Base-by-base conservation (phyloP, 2,329 filamentous ascomycete genomes). In the Tolypocladium endophyticum region DNA sequence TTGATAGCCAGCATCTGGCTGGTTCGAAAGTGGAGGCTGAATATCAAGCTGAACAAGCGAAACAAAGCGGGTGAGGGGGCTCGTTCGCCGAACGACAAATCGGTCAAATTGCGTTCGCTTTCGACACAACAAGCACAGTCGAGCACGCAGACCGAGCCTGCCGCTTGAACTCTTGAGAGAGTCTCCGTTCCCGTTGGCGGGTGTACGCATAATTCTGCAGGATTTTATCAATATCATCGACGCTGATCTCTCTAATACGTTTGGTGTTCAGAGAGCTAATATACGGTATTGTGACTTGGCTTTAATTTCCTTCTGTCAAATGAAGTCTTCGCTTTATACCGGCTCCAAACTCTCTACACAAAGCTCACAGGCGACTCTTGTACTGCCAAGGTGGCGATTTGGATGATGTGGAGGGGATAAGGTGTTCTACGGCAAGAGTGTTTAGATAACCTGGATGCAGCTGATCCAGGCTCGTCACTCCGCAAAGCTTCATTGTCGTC, bases 401-500 rank as follows among this genome's bases (percentile, higher is more conserved):
- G 16, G 25, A 16, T 30, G 38, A 9, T 20, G 6, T 33, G 0
- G 55, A 66, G 2, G 78, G 77, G 20, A 80, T 71, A 52, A 79
- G 64, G 60, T 80, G 76, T 61, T 81, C 78, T 6, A 81, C 72
- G 1, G 73, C 76, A n/a, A 74, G 68, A 0, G 79, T 80, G 60
- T 87, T 86, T 30, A 88, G 70, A 68, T 87, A 73, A 0, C 85
- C 84, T 0, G 85, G 83, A 63, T 86, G 80, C 6, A 85, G 77
- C 67, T 87, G 78, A 58, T 81, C 77, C 12, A 88, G 71, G 62
- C 81, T 78, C 1, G 83, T 87, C 39, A 88, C 77, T 2, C 86
- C 86, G 60, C 86, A 81, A 69, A 87, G 77, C 33, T 81, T 79
- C 86, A 88, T 88, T 2, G 84, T 84, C 2, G 82, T 86, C 64